Conservation (phyloP, 352 stramenopile genomes). For the Phytophthora pseudosyringae region DNA sequence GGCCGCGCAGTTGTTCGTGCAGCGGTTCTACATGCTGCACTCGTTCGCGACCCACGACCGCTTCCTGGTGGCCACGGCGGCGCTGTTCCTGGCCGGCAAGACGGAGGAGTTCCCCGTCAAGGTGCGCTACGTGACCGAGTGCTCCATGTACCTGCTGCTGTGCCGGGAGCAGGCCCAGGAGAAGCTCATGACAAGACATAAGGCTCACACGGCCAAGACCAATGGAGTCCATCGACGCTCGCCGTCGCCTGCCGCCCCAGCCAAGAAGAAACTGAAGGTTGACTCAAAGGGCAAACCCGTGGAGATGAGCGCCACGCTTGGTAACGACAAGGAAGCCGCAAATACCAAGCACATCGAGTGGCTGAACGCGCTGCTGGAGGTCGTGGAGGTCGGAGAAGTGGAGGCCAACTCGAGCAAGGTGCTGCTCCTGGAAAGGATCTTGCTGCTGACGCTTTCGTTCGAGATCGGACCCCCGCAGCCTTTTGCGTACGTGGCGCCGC, state of each 20-base stretch:
- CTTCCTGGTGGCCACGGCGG: constrained; percentile 76
- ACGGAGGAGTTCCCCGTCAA: constrained; percentile 83
- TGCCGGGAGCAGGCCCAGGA: constrained; percentile 48
- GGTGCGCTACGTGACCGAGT: constrained; percentile 79
- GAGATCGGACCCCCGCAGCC: constrained; percentile 73
- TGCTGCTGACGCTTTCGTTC: constrained; percentile 81
- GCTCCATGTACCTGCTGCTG: constrained; percentile 67
- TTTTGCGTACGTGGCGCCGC: constrained; percentile 61
- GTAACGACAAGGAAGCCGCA: constrained; percentile 59
- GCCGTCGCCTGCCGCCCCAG: constrained; percentile 17
- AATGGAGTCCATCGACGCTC: constrained; percentile 18
- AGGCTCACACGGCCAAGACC: constrained; percentile 18
- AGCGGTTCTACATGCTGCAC: constrained; percentile 84
- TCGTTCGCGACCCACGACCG: constrained; percentile 81
- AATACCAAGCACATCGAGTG: constrained; percentile 75
- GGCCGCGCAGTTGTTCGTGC: constrained; percentile 70
- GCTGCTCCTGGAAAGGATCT: constrained; percentile 70
- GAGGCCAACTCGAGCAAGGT: constrained; percentile 68
- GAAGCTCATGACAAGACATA: constrained; percentile 35
- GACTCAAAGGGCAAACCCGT: constrained; percentile 47
- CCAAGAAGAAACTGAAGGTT: constrained; percentile 35
- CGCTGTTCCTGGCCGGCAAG: constrained; percentile 81
- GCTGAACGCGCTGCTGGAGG: constrained; percentile 61
- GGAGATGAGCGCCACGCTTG: constrained; percentile 56
- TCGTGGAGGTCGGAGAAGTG: constrained; percentile 71